These are phyloP conservation scores for Puccinia novopanici DNA, from an alignment of 1,284 basidiomycete genomes.

Conservation along the genomic window DNA sequence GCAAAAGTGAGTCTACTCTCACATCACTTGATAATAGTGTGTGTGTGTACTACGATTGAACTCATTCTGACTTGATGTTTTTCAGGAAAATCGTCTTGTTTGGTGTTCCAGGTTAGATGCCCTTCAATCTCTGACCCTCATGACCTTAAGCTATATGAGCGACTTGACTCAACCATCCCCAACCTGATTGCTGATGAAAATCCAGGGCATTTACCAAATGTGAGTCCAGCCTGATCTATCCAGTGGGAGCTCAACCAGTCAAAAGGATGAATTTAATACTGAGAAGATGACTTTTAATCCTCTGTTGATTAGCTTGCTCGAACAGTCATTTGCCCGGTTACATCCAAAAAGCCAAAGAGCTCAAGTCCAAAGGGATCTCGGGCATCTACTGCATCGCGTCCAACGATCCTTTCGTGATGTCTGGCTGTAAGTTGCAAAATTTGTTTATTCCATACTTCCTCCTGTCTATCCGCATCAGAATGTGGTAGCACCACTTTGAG, in stretches of 20 bases:
- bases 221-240: background rate
- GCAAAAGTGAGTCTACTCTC: slow-evolving; percentile 21
- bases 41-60: background rate
- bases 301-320: slow-evolving; percentile 29
- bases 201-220: slow-evolving; percentile 44
- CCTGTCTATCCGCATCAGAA: background rate
- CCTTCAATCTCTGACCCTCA: background rate
- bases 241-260: background rate
- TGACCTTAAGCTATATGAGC: background rate
- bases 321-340: slow-evolving; percentile 34
- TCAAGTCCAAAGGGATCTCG: slow-evolving; percentile 41
- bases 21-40: background rate
- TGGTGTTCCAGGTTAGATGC: slow-evolving; percentile 40
- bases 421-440: slow-evolving; percentile 29
- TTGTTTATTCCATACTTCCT: background rate
- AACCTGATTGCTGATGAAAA: background rate
- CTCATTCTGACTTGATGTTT: background rate
- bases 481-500: too few relatives aligned
- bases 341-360: slow-evolving; percentile 25
- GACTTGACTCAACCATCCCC: background rate
- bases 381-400: slow-evolving; percentile 43
- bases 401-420: slow-evolving; percentile 47
- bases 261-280: background rate
- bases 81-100: slow-evolving; percentile 43
- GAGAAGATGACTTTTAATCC: background rate